Percentiles rank a stretch among this genome's conserved stretches.
These are phyloP conservation scores for Phytophthora pini DNA, from an alignment of 352 stramenopile species.

Conservation along the genomic window DNA sequence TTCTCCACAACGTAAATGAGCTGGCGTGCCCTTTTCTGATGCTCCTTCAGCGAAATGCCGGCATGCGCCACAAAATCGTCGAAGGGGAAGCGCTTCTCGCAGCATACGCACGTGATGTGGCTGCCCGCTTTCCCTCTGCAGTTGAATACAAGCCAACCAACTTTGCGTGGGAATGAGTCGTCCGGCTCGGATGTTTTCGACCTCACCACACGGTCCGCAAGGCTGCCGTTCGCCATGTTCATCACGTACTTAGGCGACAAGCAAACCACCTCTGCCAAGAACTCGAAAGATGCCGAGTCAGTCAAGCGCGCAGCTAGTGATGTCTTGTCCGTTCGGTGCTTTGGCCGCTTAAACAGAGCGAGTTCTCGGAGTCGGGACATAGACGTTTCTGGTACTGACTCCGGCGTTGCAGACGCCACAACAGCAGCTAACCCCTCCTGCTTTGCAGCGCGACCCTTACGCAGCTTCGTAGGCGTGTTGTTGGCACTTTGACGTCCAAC, in stretches of 20 bases:
- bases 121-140: neutral
- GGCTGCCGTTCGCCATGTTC: conserved; percentile 37
- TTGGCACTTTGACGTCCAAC: conserved; percentile 7
- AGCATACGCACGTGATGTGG: conserved; percentile 29
- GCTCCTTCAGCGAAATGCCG: conserved; percentile 26
- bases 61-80: conserved; percentile 35
- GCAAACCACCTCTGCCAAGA: conserved; percentile 37
- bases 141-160: conserved; percentile 36
- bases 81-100: conserved; percentile 16
- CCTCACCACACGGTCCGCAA: conserved; percentile 29
- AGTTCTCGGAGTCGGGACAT: conserved; percentile 17
- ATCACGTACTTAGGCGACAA: conserved; percentile 41
- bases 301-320: conserved; percentile 5
- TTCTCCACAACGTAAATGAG: conserved; percentile 36
- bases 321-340: conserved; percentile 15
- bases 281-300: conserved; percentile 14
- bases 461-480: conserved; percentile 16
- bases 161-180: conserved; percentile 39
- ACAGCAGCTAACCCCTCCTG: conserved; percentile 4
- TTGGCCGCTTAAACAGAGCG: conserved; percentile 35
- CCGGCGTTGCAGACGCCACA: neutral
- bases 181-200: conserved; percentile 27
- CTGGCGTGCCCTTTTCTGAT: conserved; percentile 19
- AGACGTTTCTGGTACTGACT: conserved; percentile 1
- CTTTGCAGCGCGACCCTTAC: conserved; percentile 5